Evolutionary conservation across 345 rosid genomes (phyloP), one percentile per base, ranked within the genome.

Genomic region (Nephelium lappaceum): DNA sequence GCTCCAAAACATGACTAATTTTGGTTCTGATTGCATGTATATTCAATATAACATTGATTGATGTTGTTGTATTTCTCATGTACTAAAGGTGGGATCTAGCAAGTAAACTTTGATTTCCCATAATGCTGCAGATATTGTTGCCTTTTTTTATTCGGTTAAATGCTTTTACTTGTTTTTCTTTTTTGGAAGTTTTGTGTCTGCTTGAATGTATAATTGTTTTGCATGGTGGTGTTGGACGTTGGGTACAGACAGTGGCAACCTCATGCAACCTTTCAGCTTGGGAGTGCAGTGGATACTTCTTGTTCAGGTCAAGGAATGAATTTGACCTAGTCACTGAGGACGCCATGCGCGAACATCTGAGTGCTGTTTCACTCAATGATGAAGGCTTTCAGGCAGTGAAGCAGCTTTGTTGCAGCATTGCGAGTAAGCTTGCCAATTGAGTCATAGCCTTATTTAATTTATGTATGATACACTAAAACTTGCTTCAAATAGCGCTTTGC

Each of bases 211-310:
- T 66, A 21, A 9, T 45, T 42, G 76, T 62, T 41, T 14, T 21
- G 41, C 41, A 31, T 49, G 51, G 43, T 63, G 64, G 68, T 64
- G 43, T 36, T 39, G 67, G 39, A 39, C 57, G 60, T 31, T 42
- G 31, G 79, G 8, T 31, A 51, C 58, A 36, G 77, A 57, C 79
- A 53, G 19, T 36, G 21, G 63, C 82, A 79, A 73, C 45, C 49
- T 62, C 82, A 4, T 7, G 16, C 47, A 43, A 72, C 65, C 72
- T 86, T 73, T 83, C 83, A n/a, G 86, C 86, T 16, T 83, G 83
- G 83, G 86, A 81, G 60, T 81, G 86, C 77, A 78, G 82, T 70
- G 88, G 88, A 36, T 86, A 83, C 74, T 83, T 79, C 65, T 62
- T 62, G 74, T 83, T 79, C 69, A 73, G 49, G 76, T 72, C 81